Evolutionary conservation across 306 rosid species (phyloP).

Genomic region (Lotus japonicus): DNA sequence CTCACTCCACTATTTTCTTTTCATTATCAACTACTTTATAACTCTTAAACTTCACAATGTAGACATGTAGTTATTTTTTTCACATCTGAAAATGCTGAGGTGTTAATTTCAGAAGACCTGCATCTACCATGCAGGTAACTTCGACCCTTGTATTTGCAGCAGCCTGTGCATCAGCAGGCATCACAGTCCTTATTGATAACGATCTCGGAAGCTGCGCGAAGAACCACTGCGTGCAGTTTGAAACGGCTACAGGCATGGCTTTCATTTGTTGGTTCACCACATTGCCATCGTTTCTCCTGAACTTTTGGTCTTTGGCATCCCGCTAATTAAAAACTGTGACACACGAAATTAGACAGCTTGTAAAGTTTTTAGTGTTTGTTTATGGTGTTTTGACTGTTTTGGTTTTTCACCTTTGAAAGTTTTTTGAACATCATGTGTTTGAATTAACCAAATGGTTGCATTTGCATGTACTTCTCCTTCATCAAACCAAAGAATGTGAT

Average conservation of each 20-base stretch:
- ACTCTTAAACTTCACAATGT: neutral
- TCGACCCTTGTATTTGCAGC: slow-evolving; percentile 87
- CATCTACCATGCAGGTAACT: slow-evolving; percentile 49
- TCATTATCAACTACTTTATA: too few species aligned
- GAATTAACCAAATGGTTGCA: slow-evolving; percentile 1
- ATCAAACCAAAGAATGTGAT: slow-evolving; percentile 13
- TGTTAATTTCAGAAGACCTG: slow-evolving; percentile 17
- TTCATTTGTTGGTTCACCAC: slow-evolving; percentile 78
- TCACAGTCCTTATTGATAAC: slow-evolving; percentile 86
- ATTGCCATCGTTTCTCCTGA: slow-evolving; percentile 73
- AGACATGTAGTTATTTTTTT: neutral
- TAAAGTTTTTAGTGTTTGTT: neutral
- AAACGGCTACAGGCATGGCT: slow-evolving; percentile 88
- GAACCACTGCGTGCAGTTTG: slow-evolving; percentile 71
- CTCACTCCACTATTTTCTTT: too few species aligned
- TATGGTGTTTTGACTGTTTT: neutral
- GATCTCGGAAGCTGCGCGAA: slow-evolving; percentile 55
- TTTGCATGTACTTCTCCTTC: slow-evolving; percentile 3
- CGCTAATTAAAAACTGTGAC: slow-evolving; percentile 23
- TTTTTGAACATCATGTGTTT: neutral
- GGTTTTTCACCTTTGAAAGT: neutral
- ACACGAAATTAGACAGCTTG: slow-evolving; percentile 9
- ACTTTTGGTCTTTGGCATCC: slow-evolving; percentile 77
- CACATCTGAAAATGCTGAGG: neutral
- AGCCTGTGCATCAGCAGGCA: slow-evolving; percentile 95